Percentiles rank a stretch among this genome's conserved stretches.
phyloP scores from a whole-genome alignment of 2,329 filamentous ascomycete species.

The Aspergillus pseudonomiae region DNA sequence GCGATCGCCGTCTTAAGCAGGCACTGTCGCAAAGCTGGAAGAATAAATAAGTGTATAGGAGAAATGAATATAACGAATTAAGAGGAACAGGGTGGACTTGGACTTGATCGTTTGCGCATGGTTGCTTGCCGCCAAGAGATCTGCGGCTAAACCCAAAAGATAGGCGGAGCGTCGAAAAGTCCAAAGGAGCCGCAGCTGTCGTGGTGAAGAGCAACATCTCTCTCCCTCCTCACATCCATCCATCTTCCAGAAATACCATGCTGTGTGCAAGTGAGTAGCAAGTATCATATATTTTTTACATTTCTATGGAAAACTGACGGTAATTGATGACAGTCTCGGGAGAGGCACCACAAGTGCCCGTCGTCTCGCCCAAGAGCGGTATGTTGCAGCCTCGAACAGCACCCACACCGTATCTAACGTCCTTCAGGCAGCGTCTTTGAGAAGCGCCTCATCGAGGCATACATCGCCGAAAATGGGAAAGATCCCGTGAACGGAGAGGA shows the following conservation, averaged over 20 bases:
- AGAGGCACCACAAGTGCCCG: conserved; percentile 91
- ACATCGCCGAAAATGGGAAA: conserved; percentile 89
- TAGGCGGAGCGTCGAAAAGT: conserved; percentile 37
- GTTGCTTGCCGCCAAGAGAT: conserved; percentile 23
- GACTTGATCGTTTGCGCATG: neutral
- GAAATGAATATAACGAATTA: neutral
- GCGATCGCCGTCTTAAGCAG: neutral
- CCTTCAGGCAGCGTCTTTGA: conserved; percentile 81
- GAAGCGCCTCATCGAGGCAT: conserved; percentile 91
- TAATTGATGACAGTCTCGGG: conserved; percentile 72
- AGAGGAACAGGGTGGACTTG: neutral
- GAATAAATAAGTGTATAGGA: neutral
- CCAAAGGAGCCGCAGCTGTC: conserved; percentile 36
- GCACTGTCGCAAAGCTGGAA: neutral
- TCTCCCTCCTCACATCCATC: conserved; percentile 26
- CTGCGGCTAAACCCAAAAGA: conserved; percentile 37
- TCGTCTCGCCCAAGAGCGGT: conserved; percentile 94
- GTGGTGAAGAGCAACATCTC: conserved; percentile 26
- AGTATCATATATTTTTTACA: conserved; percentile 12
- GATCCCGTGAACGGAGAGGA: conserved; percentile 90
- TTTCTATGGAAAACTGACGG: conserved; percentile 21
- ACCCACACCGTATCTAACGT: conserved; percentile 32
- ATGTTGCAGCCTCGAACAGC: conserved; percentile 40
- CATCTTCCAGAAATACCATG: conserved; percentile 46
- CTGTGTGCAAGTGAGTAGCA: conserved; percentile 66